Conservation (phyloP, 23 red algal species). For the Gracilaria caudata region DNA sequence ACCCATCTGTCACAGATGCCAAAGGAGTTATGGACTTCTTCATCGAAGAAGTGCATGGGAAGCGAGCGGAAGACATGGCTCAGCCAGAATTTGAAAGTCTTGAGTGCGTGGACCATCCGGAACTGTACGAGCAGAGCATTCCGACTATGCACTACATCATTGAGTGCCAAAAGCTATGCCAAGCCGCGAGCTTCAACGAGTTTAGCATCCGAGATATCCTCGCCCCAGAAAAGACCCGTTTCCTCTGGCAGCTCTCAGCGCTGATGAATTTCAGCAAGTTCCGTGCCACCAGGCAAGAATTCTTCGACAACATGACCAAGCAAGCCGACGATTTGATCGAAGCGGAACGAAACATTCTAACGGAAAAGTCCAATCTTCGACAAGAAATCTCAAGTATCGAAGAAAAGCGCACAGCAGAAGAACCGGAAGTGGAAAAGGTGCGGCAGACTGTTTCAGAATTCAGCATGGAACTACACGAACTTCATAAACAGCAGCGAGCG, state of each 20-base stretch:
- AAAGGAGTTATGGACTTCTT: conserved; percentile 57
- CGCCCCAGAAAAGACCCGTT: conserved; percentile 75
- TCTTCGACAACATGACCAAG: conserved; percentile 71
- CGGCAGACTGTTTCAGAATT: conserved; percentile 59
- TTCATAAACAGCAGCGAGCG: conserved; percentile 75
- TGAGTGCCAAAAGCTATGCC: conserved; percentile 54
- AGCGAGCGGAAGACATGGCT: conserved; percentile 52
- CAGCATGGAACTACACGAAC: conserved; percentile 52
- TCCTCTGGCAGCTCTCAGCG: conserved; percentile 76
- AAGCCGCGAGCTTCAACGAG: conserved; percentile 67
- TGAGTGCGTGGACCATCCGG: conserved; percentile 46
- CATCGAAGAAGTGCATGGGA: conserved; percentile 47
- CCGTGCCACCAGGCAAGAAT: conserved; percentile 73
- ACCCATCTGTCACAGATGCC: conserved; percentile 37
- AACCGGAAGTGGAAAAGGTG: conserved; percentile 67
- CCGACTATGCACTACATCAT: conserved; percentile 36
- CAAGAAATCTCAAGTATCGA: conserved; percentile 60
- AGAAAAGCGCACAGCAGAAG: conserved; percentile 56
- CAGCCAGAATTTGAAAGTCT: conserved; percentile 58
- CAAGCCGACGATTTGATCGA: conserved; percentile 71
- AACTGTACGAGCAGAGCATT: conserved; percentile 59
- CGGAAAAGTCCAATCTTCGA: conserved; percentile 53
- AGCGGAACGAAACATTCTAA: conserved; percentile 23
- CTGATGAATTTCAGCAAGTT: conserved; percentile 95
- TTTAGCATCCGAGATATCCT: conserved; percentile 85